Evolutionary conservation across 2,329 filamentous ascomycete species (phyloP), one percentile per base, ranked within the genome.

Genomic region (Colletotrichum endophyticum): DNA sequence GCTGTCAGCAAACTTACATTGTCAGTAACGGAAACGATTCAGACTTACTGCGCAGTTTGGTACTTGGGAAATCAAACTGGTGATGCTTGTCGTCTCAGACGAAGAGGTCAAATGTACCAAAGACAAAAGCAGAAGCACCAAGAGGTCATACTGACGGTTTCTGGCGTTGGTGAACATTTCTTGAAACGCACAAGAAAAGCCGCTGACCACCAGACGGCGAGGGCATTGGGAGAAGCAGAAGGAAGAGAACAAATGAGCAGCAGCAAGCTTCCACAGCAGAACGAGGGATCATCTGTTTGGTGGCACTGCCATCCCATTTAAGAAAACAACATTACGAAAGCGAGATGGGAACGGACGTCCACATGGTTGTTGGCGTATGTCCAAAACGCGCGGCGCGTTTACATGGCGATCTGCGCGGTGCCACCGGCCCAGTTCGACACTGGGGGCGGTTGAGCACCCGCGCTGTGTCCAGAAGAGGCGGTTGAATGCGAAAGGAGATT

Each of bases 21-120:
- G n/a, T 11, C n/a, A 49, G 1, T 1, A 7, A 22, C 6, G 8
- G 44, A 7, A 49, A 12, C 6, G 1, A 2, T 7, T 22, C 27
- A 6, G 22, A 67, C 64, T 67, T n/a, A 67, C 64, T 11, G 64
- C 64, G 30, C 64, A 67, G 39, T 32, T 56, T 19, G 64, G 64
- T 19, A 67, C 64, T 36, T 67, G 16, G 8, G 25, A 30, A 44
- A 67, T 12, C 4, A 67, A 28, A 9, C 22, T 19, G 25, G 64
- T 30, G 22, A 67, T 67, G 36, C 32, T 67, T 25, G 11, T 32
- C 19, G 36, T 67, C 64, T 49, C 39, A n/a, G 39, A 25, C 64
- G 64, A 49, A 36, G 39, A 49, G n/a, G 34, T 28, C 27, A 30
- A 30, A n/a, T 30, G 64, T 16, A 67, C 25, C 22, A 56, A 67